A percentile compares a stretch with the other conserved stretches of the same genome.
These are phyloP conservation scores for Zygoascus bituminiphila DNA, from an alignment of 805 yeast species.

Conservation along the genomic window DNA sequence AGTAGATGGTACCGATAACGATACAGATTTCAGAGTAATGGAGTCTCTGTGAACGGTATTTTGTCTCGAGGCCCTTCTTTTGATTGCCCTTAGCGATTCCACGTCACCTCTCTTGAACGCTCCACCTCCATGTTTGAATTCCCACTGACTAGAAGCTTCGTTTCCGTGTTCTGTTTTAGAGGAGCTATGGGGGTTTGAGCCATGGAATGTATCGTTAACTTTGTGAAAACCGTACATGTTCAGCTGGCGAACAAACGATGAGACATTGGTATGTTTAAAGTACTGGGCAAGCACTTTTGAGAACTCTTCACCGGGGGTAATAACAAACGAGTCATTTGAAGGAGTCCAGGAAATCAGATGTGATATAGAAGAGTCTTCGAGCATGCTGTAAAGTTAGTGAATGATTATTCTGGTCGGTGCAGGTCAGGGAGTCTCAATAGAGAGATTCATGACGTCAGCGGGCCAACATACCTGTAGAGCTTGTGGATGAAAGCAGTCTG, in stretches of 20 bases:
- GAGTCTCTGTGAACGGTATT: slow-evolving; percentile 20
- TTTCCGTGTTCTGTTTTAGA: background rate
- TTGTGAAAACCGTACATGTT: slow-evolving; percentile 97
- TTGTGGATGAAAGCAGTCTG: slow-evolving; percentile 77
- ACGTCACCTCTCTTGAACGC: slow-evolving; percentile 74
- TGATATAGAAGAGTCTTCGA: slow-evolving; percentile 63
- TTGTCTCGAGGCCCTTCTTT: slow-evolving; percentile 58
- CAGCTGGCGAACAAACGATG: slow-evolving; percentile 85
- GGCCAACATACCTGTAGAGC: slow-evolving; percentile 27
- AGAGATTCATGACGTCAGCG: background rate
- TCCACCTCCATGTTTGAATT: slow-evolving; percentile 77
- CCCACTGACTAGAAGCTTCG: slow-evolving; percentile 48
- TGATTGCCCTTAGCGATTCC: slow-evolving; percentile 64
- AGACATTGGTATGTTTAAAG: slow-evolving; percentile 90
- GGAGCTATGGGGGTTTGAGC: background rate
- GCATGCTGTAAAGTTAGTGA: slow-evolving; percentile 46
- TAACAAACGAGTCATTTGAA: slow-evolving; percentile 60
- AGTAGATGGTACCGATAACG: slow-evolving; percentile 21
- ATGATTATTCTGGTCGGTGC: too few relatives aligned
- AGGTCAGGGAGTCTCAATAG: too few relatives aligned
- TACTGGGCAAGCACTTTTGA: slow-evolving; percentile 61
- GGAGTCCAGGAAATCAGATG: slow-evolving; percentile 85
- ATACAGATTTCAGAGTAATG: slow-evolving; percentile 20
- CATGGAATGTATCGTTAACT: slow-evolving; percentile 32
- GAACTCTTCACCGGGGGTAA: slow-evolving; percentile 83